Conservation (phyloP, 768 basidiomycete genomes). For the Mycena pura region DNA sequence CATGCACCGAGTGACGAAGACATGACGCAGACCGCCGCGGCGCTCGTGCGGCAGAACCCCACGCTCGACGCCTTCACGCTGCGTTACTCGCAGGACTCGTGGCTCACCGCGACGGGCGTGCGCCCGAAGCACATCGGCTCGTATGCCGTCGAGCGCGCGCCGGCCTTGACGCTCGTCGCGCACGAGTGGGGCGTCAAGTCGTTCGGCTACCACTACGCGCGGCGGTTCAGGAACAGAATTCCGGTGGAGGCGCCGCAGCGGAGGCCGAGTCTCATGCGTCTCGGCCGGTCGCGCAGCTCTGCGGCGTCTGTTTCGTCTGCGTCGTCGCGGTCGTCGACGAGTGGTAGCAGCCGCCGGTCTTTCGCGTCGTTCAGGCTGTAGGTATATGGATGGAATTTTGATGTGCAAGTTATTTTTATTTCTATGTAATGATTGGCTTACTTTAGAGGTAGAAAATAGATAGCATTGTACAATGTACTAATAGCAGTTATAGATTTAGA, state of each 20-base stretch:
- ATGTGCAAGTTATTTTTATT: slow-evolving; percentile 1
- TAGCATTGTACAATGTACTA: too few relatives aligned
- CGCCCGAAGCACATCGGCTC: slow-evolving; percentile 40
- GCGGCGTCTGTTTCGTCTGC: neutral
- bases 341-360: slow-evolving; percentile 1
- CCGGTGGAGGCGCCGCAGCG: neutral
- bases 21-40: slow-evolving; percentile 36
- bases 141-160: slow-evolving; percentile 31
- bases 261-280: slow-evolving; percentile 13
- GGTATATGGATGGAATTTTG: too few relatives aligned
- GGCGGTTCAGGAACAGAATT: neutral
- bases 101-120: slow-evolving; percentile 42
- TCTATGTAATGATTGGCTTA: neutral
- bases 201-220: neutral
- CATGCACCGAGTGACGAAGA: slow-evolving; percentile 45
- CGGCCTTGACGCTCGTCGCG: neutral
- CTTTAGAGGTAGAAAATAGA: too few relatives aligned
- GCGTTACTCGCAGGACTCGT: slow-evolving; percentile 41
- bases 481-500: too few relatives aligned
- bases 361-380: neutral
- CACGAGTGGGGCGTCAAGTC: slow-evolving; percentile 6
- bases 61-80: slow-evolving; percentile 40
- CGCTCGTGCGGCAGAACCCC: slow-evolving; percentile 40
- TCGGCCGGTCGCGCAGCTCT: slow-evolving; percentile 4
- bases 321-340: neutral